Conservation (phyloP, 208 protist species). For the Acanthamoeba quina region DNA sequence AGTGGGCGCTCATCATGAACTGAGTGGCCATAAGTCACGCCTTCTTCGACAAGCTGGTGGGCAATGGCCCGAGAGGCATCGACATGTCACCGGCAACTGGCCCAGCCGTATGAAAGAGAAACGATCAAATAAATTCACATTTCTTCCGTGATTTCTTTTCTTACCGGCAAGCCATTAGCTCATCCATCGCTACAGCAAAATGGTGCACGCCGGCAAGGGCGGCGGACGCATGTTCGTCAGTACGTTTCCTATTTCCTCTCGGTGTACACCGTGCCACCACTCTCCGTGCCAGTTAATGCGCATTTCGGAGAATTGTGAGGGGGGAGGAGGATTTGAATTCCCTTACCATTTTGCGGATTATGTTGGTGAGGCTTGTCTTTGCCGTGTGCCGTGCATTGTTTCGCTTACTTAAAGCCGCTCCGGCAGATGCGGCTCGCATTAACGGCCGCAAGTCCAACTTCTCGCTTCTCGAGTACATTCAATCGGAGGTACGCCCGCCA, state of each 20-base stretch:
- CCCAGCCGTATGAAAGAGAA: too few species aligned
- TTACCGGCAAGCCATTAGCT: not conserved
- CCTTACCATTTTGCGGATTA: not conserved
- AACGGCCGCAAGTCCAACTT: constrained; percentile 48
- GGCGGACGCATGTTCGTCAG: constrained; percentile 36
- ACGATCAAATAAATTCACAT: too few species aligned
- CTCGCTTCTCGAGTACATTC: constrained; percentile 32
- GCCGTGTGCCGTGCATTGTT: not conserved
- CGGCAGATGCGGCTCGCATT: constrained; percentile 26
- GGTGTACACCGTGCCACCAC: not conserved
- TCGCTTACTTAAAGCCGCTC: too few species aligned
- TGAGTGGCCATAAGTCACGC: too few species aligned
- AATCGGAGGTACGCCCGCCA: not conserved
- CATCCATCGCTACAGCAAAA: not conserved
- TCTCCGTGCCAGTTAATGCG: not conserved
- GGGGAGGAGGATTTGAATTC: not conserved
- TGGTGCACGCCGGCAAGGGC: constrained; percentile 53
- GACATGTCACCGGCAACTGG: too few species aligned
- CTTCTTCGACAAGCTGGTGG: too few species aligned
- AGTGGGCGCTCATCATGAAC: too few species aligned
- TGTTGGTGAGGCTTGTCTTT: not conserved
- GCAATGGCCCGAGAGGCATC: too few species aligned
- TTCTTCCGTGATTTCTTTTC: too few species aligned
- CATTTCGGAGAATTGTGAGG: not conserved
- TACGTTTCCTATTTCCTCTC: not conserved